Base-by-base conservation (phyloP, 352 stramenopile species). In the Phytophthora colocasiae region DNA sequence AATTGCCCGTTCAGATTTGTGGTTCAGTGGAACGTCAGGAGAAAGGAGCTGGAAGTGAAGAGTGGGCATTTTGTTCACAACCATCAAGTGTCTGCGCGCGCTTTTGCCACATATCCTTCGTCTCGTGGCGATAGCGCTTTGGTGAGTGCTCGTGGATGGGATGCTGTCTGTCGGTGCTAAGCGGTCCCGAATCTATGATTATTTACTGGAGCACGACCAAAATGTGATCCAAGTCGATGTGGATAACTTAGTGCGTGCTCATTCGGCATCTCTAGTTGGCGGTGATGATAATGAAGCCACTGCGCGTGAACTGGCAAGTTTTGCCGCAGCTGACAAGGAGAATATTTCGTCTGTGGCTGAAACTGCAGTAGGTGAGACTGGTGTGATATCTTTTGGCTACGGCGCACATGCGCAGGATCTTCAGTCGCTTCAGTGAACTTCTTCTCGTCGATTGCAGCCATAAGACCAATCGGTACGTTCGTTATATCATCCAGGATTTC, bases 371-470 rank as follows among this genome's bases (percentile, higher is more conserved):
- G 50, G 44, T 17, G 60, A 62, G 15, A 68, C 50, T 12, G 44
- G 43, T 1, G 36, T 61, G 2, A 39, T 68, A 1, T 68, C 45
- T 1, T n/a, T 24, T 68, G 10, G 7, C 26, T 15, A 40, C 43
- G 4, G 60, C 32, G 1, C 50, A 66, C 19, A 62, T 66, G 55
- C 40, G 55, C 1, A 11, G 9, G 2, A 45, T 66, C 8, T 66
- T 48, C 44, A 19, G 12, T 1, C 63, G 55, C 9, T 71, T 66
- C 38, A 34, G 22, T 4, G 40, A 66, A 12, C 1, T 71, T 10
- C n/a, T 71, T 8, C 27, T 65, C 0, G 48, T 70, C 4, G 44
- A 63, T 12, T 53, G 32, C 36, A 63, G 39, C 9, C 60, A 69
- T 22, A 64, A 64, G 39, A 63, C 38, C 0, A 71, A 58, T 15